Evolutionary conservation across 305 asterid genomes (phyloP).

Genomic region (Fraxinus platypoda): DNA sequence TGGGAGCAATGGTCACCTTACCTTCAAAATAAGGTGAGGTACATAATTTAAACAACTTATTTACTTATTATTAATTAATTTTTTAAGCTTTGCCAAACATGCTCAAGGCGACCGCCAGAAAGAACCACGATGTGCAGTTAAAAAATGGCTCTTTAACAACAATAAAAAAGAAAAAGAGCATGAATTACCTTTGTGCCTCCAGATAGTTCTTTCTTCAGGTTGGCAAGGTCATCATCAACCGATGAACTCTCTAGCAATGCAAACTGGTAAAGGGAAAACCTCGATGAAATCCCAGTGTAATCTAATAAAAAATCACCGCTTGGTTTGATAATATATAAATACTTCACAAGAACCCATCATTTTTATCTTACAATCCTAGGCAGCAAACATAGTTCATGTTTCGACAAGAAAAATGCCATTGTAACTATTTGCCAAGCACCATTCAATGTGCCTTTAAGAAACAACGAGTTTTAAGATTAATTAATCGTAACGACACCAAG

Average conservation of each 20-base stretch:
- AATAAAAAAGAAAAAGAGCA: neutral
- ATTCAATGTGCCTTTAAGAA: neutral
- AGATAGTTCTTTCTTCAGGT: slow-evolving; percentile 67
- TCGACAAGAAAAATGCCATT: neutral
- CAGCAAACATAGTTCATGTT: neutral
- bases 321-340: neutral
- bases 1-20: neutral
- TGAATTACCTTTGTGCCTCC: slow-evolving; percentile 66
- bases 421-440: neutral
- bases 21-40: neutral
- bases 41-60: neutral
- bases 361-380: neutral
- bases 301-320: neutral
- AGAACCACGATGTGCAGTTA: neutral
- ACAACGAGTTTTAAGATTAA: neutral
- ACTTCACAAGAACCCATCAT: neutral
- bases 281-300: slow-evolving; percentile 13
- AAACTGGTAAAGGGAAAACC: slow-evolving; percentile 52
- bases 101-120: neutral
- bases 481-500: neutral
- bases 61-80: too few relatives aligned
- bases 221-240: slow-evolving; percentile 91
- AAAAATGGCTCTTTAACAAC: neutral
- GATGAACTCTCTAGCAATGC: slow-evolving; percentile 82
- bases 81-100: neutral